Conservation (phyloP, 1,284 basidiomycete species). For the Agaricales sp. region DNA sequence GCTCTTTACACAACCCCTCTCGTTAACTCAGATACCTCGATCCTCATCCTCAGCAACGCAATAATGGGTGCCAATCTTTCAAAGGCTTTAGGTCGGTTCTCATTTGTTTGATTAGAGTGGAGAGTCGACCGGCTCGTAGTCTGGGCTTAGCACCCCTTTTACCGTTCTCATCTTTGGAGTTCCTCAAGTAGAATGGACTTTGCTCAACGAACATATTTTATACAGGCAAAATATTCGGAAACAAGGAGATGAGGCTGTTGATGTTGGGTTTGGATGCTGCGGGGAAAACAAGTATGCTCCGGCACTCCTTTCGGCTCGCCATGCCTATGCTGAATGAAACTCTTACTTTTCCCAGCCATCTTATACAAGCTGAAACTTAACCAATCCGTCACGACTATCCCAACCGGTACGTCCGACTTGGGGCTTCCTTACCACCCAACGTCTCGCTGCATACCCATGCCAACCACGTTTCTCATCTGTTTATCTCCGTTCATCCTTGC, state of each 20-base stretch:
- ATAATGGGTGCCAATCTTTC: slow-evolving; percentile 71
- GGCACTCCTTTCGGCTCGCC: slow-evolving; percentile 2
- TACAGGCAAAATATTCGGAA: slow-evolving; percentile 91
- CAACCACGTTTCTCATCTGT: slow-evolving; percentile 7
- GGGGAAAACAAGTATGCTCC: slow-evolving; percentile 83
- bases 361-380: slow-evolving; percentile 99
- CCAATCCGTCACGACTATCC: slow-evolving; percentile 98
- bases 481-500: slow-evolving; percentile 4
- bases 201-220: no score
- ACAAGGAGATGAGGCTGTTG: slow-evolving; percentile 96
- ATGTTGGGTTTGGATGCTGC: slow-evolving; percentile 94
- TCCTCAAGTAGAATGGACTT: no score
- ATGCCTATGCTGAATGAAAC: slow-evolving; percentile 9
- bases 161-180: slow-evolving; percentile 11
- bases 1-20: slow-evolving; percentile 31
- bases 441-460: slow-evolving; percentile 5
- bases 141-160: slow-evolving; percentile 8
- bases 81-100: slow-evolving; percentile 53
- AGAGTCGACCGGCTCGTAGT: no score
- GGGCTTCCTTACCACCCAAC: slow-evolving; percentile 10
- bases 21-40: background rate
- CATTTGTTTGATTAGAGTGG: slow-evolving; percentile 1
- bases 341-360: slow-evolving; percentile 55
- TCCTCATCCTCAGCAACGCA: slow-evolving; percentile 10
- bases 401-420: slow-evolving; percentile 63